Conservation (phyloP, 306 rosid genomes). For the Adenanthera pavonina region DNA sequence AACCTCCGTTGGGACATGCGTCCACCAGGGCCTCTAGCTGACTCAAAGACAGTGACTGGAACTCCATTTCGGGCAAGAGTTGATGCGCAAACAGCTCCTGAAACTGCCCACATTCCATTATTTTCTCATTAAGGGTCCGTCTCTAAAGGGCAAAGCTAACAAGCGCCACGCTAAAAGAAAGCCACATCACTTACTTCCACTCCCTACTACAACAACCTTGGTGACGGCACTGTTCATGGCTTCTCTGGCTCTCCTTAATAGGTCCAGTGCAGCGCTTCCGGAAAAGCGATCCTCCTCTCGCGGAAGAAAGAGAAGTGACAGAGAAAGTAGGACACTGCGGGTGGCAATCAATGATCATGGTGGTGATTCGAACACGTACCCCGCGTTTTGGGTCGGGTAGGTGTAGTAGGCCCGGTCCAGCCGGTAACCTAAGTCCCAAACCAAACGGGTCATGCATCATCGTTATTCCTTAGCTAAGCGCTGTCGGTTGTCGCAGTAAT, state of each 20-base stretch:
- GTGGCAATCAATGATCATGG: neutral
- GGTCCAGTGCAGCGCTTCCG: neutral
- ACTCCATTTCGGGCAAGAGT: conserved; percentile 79
- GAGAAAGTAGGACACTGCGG: neutral
- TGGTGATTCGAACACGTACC: neutral
- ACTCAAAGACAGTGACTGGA: conserved; percentile 79
- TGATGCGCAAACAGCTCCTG: conserved; percentile 93
- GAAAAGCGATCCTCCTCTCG: neutral
- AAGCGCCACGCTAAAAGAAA: neutral
- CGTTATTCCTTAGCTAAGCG: too few species aligned
- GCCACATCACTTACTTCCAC: conserved; percentile 63
- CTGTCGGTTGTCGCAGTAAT: neutral
- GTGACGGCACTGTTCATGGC: conserved; percentile 54
- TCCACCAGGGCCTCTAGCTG: conserved; percentile 97
- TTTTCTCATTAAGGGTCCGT: neutral
- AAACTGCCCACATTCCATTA: conserved; percentile 57
- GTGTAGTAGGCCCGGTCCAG: neutral
- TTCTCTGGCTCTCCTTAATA: neutral
- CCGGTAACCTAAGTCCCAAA: neutral
- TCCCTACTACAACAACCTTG: conserved; percentile 78
- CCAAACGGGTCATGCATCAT: too few species aligned
- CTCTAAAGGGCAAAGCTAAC: neutral
- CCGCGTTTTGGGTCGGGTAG: neutral
- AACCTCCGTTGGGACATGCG: conserved; percentile 93
- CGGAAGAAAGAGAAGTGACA: neutral